Conservation (phyloP, 495 filamentous ascomycete species). For the Xylaria castorea region DNA sequence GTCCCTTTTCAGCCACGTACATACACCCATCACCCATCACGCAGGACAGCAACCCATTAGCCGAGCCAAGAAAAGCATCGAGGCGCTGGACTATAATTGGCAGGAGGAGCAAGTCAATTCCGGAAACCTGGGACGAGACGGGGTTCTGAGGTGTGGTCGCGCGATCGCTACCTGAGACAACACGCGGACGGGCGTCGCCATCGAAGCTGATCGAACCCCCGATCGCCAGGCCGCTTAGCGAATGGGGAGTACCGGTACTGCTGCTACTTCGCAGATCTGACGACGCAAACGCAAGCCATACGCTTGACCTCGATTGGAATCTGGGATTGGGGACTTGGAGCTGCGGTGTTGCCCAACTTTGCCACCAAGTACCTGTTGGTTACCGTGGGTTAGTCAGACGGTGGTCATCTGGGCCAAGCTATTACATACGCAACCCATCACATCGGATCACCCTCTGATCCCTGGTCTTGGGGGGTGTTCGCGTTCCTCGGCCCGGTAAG, state of each 20-base stretch:
- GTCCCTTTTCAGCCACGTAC: constrained; percentile 11
- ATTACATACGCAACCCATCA: constrained; percentile 6
- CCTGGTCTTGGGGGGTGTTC: constrained; percentile 1
- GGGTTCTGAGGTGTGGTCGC: constrained; percentile 18
- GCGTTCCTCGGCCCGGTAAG: constrained; percentile 4
- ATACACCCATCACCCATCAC: background rate
- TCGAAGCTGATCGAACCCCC: constrained; percentile 2
- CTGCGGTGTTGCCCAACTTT: constrained; percentile 9
- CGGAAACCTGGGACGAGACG: constrained; percentile 24
- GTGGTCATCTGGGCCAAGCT: background rate
- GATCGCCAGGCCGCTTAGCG: constrained; percentile 4
- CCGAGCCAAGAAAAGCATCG: constrained; percentile 19
- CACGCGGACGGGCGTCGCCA: constrained; percentile 16
- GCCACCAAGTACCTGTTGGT: background rate
- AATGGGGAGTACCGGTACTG: background rate
- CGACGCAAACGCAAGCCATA: constrained; percentile 15
- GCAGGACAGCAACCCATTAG: background rate
- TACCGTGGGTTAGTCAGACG: constrained; percentile 9
- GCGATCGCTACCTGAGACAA: constrained; percentile 24
- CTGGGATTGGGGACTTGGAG: background rate
- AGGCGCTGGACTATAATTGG: background rate
- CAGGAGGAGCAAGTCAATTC: background rate
- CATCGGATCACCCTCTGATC: background rate
- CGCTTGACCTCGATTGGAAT: constrained; percentile 6
- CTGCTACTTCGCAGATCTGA: constrained; percentile 12